Conservation (phyloP, 1,139 yeast species). For the Suhomyces bolitotheri region DNA sequence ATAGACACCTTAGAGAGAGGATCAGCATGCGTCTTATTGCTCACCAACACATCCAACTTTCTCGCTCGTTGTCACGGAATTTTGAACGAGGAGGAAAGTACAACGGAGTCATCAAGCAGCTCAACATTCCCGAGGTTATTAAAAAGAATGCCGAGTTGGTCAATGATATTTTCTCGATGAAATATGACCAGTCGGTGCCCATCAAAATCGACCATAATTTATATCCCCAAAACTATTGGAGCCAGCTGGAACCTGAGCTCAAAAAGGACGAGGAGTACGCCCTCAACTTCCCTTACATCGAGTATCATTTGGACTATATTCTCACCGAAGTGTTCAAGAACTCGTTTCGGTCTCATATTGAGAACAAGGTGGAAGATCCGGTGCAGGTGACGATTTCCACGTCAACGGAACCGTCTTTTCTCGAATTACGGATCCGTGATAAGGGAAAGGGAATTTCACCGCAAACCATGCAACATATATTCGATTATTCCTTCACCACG, state of each 20-base stretch:
- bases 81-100: constrained; percentile 42
- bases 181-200: constrained; percentile 73
- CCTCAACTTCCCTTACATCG: constrained; percentile 68
- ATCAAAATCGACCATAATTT: constrained; percentile 53
- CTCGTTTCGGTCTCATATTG: constrained; percentile 83
- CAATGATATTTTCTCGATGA: constrained; percentile 76
- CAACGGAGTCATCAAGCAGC: constrained; percentile 69
- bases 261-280: constrained; percentile 22
- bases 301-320: constrained; percentile 83
- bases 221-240: constrained; percentile 37
- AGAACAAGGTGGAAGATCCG: constrained; percentile 59
- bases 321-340: constrained; percentile 86
- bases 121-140: constrained; percentile 63
- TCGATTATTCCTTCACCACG: constrained; percentile 85
- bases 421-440: constrained; percentile 77
- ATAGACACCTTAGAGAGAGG: constrained; percentile 78
- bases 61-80: constrained; percentile 11
- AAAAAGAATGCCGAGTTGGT: constrained; percentile 69
- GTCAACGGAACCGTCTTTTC: constrained; percentile 39
- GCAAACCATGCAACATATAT: constrained; percentile 60
- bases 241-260: constrained; percentile 30
- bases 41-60: constrained; percentile 68
- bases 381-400: constrained; percentile 68
- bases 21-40: constrained; percentile 83
- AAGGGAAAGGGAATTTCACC: constrained; percentile 87